Evolutionary conservation across 2,329 filamentous ascomycete species (phyloP).

Genomic region (Beauveria scarabaeidicola): DNA sequence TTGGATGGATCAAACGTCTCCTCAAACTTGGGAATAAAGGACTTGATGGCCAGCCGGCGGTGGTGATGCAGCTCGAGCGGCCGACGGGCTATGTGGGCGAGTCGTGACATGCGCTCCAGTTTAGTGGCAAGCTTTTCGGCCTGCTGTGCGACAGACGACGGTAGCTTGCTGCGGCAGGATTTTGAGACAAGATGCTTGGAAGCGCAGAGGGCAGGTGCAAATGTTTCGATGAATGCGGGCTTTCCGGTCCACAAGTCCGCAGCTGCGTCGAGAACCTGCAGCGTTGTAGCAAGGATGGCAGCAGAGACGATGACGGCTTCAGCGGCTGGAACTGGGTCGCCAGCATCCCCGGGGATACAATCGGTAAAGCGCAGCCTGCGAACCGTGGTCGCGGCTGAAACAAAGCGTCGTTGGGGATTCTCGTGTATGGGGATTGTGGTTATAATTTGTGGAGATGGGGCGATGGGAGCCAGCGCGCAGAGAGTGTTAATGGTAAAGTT

Average conservation of each 20-base stretch:
- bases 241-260: slow-evolving; percentile 67
- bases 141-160: slow-evolving; percentile 32
- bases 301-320: slow-evolving; percentile 34
- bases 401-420: slow-evolving; percentile 40
- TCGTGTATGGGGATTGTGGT: slow-evolving; percentile 58
- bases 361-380: slow-evolving; percentile 54
- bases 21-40: slow-evolving; percentile 88
- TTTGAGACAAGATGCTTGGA: slow-evolving; percentile 51
- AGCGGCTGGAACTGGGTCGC: slow-evolving; percentile 23
- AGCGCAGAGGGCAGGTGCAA: slow-evolving; percentile 53
- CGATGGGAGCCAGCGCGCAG: slow-evolving; percentile 52
- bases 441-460: slow-evolving; percentile 38
- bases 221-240: slow-evolving; percentile 69
- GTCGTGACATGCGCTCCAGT: slow-evolving; percentile 45
- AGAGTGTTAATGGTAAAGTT: slow-evolving; percentile 74
- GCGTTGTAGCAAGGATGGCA: slow-evolving; percentile 52
- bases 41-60: slow-evolving; percentile 78
- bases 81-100: slow-evolving; percentile 59
- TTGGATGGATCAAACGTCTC: slow-evolving; percentile 89
- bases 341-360: slow-evolving; percentile 32
- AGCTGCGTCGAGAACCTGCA: slow-evolving; percentile 58
- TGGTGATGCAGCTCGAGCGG: slow-evolving; percentile 87
- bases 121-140: slow-evolving; percentile 35
- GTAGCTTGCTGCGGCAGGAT: slow-evolving; percentile 40
- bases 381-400: slow-evolving; percentile 30